Base-by-base conservation (phyloP, 78 protist species). In the Paratrimastix pyriformis region DNA sequence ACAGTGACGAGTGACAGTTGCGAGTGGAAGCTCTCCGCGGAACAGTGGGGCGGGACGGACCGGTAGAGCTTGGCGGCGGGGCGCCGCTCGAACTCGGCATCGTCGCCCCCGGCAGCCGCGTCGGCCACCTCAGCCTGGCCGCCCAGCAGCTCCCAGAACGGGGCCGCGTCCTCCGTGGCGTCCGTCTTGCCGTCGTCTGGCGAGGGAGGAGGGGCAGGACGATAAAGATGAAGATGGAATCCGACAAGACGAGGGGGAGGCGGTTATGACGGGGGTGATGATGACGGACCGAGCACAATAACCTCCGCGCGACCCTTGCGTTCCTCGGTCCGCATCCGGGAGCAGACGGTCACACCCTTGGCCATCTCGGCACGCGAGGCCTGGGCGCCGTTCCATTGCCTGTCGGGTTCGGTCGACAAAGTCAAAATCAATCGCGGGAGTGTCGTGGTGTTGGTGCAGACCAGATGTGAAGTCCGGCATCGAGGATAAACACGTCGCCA, bases 401-500 rank as follows among this genome's bases (percentile, higher is more conserved):
- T n/a, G n/a, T n/a, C n/a, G n/a, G n/a, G n/a, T n/a, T n/a, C n/a
- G n/a, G n/a, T n/a, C n/a, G n/a, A n/a, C n/a, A n/a, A n/a, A n/a
- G n/a, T n/a, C n/a, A n/a, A n/a, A n/a, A n/a, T n/a, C n/a, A n/a
- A n/a, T n/a, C n/a, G n/a, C n/a, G n/a, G n/a, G n/a, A n/a, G n/a
- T n/a, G n/a, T n/a, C n/a, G n/a, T n/a, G n/a, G n/a, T n/a, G n/a
- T n/a, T n/a, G n/a, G n/a, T n/a, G n/a, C n/a, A n/a, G n/a, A n/a
- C n/a, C 11, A 68, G 37, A 86, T 35, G 26, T 0, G 13, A 2
- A 7, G 37, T 0, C 52, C 77, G 24, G 2, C 0, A 32, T 79
- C 87, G 65, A 86, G 87, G n/a, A 86, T 21, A 48, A 83, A 86
- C 32, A 75, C 81, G 65, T 86, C 90, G 37, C 90, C 90, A 38